These are phyloP conservation scores for Trichoderma citrinoviride DNA, from an alignment of 2,329 filamentous ascomycete species.

Conservation along the genomic window DNA sequence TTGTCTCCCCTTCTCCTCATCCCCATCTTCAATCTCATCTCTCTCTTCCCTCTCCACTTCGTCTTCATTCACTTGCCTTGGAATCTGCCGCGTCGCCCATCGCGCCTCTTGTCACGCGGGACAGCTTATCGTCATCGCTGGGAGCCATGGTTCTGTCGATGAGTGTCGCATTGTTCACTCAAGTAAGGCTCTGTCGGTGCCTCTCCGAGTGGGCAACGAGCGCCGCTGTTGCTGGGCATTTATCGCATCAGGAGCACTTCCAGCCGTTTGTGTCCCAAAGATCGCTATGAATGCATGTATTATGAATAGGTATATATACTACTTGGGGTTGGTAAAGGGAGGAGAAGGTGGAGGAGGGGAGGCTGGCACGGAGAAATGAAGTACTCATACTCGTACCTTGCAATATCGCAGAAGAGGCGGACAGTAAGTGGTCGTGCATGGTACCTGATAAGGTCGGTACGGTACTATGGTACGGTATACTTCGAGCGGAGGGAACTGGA, in stretches of 20 bases:
- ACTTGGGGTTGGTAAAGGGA: not conserved
- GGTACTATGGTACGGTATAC: too few relatives aligned
- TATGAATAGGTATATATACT: not conserved
- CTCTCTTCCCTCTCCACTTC: not conserved
- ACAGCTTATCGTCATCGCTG: constrained; percentile 14
- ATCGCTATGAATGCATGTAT: not conserved
- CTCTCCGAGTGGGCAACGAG: not conserved
- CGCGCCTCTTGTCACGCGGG: constrained; percentile 14
- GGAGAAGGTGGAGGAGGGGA: not conserved
- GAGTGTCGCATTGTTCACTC: constrained; percentile 17
- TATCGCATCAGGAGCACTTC: constrained; percentile 10
- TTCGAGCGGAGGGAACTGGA: too few relatives aligned
- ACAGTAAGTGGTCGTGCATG: not conserved
- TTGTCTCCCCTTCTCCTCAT: not conserved
- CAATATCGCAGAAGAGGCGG: not conserved
- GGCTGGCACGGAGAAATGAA: not conserved
- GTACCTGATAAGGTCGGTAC: not conserved
- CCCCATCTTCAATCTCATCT: not conserved
- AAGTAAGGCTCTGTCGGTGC: not conserved
- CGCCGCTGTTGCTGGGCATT: not conserved
- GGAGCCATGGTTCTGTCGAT: constrained; percentile 13
- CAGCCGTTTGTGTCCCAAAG: not conserved
- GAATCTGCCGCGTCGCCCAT: not conserved
- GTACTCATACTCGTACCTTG: constrained; percentile 7
- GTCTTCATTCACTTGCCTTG: constrained; percentile 16